These are phyloP conservation scores for Rickenella mellea DNA, from an alignment of 768 basidiomycete species.

Conservation along the genomic window DNA sequence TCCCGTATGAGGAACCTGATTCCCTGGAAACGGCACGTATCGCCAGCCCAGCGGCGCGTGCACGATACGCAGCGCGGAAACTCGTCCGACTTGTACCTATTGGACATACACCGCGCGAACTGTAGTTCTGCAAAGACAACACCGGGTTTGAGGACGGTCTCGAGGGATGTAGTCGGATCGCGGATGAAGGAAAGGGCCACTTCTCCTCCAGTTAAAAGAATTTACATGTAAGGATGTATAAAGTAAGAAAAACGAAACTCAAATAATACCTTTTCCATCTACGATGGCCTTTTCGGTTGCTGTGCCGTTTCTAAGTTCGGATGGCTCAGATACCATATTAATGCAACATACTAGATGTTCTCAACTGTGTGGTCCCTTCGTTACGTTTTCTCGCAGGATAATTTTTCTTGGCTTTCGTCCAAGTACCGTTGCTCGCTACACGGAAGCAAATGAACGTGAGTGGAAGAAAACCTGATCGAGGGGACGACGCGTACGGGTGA, in stretches of 20 bases:
- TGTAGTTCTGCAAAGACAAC: no score
- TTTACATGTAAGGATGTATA: background rate
- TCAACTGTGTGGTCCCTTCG: conserved; percentile 7
- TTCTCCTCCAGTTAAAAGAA: background rate
- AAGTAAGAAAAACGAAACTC: background rate
- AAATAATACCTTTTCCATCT: background rate
- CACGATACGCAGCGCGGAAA: conserved; percentile 80
- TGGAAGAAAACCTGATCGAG: conserved; percentile 9
- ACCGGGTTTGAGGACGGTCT: conserved; percentile 36
- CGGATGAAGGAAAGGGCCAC: background rate
- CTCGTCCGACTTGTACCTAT: conserved; percentile 58
- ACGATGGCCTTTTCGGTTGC: conserved; percentile 4
- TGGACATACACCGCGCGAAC: conserved; percentile 78
- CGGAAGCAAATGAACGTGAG: conserved; percentile 6
- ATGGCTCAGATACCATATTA: background rate
- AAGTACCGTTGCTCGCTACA: conserved; percentile 20
- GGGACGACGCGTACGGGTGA: background rate
- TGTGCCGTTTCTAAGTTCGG: conserved; percentile 17
- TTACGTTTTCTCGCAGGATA: conserved; percentile 3
- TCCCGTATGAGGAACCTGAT: conserved; percentile 73
- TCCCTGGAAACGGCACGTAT: conserved; percentile 82
- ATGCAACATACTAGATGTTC: background rate
- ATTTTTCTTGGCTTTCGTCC: conserved; percentile 19
- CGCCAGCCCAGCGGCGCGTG: conserved; percentile 80
- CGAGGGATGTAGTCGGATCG: background rate